These are phyloP conservation scores for Blastocystis sp. DNA, from an alignment of 352 stramenopile genomes.

Conservation along the genomic window DNA sequence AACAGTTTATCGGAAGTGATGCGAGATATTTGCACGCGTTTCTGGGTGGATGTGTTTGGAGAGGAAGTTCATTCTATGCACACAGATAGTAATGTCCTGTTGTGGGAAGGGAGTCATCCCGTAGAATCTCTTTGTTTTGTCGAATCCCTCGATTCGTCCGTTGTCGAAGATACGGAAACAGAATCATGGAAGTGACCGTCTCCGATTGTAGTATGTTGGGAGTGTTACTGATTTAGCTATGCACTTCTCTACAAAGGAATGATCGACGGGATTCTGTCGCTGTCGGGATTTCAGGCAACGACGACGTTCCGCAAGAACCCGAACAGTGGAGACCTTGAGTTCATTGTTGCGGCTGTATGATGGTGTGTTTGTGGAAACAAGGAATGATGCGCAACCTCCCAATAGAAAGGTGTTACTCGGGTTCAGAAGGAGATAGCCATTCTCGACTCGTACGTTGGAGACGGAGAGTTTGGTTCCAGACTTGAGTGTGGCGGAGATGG, in stretches of 20 bases:
- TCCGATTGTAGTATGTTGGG: background rate
- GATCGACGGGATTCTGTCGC: constrained; percentile 12
- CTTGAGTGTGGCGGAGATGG: background rate
- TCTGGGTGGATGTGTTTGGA: constrained; percentile 40
- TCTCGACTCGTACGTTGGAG: constrained; percentile 28
- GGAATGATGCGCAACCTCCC: background rate
- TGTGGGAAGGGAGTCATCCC: background rate
- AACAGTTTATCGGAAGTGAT: constrained; percentile 44
- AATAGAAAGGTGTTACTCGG: constrained; percentile 6
- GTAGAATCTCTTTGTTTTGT: constrained; percentile 35
- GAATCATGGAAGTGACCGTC: background rate
- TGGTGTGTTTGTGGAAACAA: background rate
- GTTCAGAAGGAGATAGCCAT: constrained; percentile 8
- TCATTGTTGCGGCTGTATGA: constrained; percentile 3
- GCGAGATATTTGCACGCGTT: background rate
- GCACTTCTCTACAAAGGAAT: constrained; percentile 41
- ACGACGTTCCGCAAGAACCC: background rate
- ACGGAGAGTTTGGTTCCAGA: constrained; percentile 1
- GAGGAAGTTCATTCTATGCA: background rate
- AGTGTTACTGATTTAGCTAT: background rate
- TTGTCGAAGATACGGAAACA: background rate
- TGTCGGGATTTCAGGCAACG: background rate
- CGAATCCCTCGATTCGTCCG: background rate
- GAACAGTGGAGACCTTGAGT: constrained; percentile 33
- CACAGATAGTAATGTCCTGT: background rate